Percentiles rank a stretch among this genome's conserved stretches.
These are phyloP conservation scores for Xylariales sp. DNA, from an alignment of 2,329 filamentous ascomycete genomes.

Conservation along the genomic window DNA sequence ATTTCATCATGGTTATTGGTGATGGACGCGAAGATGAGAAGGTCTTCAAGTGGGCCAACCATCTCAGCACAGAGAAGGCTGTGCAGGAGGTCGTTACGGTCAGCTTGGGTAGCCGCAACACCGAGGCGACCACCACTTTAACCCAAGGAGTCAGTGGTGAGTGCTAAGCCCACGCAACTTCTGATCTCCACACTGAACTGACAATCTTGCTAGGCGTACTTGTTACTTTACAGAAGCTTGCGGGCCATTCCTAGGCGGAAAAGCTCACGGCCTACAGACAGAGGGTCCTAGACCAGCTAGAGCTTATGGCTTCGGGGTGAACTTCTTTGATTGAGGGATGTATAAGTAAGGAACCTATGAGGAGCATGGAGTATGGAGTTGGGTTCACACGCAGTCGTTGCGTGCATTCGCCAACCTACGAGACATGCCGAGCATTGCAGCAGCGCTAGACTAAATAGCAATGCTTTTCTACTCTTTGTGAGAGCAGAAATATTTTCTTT, in stretches of 20 bases:
- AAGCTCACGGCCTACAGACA: no score
- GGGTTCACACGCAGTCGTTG: no score
- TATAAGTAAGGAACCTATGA: no score
- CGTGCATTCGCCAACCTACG: no score
- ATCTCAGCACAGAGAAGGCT: constrained; percentile 52
- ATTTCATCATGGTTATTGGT: constrained; percentile 86
- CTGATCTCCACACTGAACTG: constrained; percentile 12
- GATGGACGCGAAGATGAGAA: constrained; percentile 92
- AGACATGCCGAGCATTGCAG: no score
- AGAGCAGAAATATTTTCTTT: no score
- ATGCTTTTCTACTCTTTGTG: no score
- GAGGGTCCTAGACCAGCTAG: no score
- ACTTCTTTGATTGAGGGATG: no score
- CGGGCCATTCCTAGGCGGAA: constrained; percentile 30
- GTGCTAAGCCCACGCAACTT: constrained; percentile 25
- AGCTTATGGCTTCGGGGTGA: no score
- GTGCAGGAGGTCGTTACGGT: constrained; percentile 76
- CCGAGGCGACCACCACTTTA: constrained; percentile 77
- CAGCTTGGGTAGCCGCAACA: constrained; percentile 81
- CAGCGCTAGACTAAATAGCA: no score
- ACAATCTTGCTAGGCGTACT: constrained; percentile 36
- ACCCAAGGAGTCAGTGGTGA: constrained; percentile 89
- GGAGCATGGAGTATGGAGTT: no score
- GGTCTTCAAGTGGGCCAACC: constrained; percentile 91
- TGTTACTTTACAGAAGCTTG: constrained; percentile 48